Percentiles rank a stretch among this genome's conserved stretches.
phyloP scores from a whole-genome alignment of 148 eudicot genomes.

The Spergularia marina region DNA sequence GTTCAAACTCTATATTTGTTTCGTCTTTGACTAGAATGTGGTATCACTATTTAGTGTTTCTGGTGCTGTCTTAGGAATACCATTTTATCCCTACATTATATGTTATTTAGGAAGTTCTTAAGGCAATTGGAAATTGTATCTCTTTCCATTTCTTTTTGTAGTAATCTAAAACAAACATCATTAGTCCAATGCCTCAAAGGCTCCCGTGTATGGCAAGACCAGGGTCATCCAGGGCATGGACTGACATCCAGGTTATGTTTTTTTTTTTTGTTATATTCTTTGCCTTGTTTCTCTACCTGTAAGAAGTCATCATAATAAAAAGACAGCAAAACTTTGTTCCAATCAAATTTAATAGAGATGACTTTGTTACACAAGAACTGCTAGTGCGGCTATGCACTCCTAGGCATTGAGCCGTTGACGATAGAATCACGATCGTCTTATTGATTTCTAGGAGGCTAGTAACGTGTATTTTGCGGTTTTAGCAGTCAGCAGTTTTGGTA shows the following conservation, averaged over 20 bases:
- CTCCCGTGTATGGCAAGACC: no score
- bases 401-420: background rate
- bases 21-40: background rate
- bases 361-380: slow-evolving; percentile 2
- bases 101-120: no score
- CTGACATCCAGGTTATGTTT: no score
- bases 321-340: background rate
- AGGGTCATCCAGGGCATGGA: no score
- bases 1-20: slow-evolving; percentile 14
- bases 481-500: background rate
- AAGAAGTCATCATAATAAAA: background rate
- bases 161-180: no score
- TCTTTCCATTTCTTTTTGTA: background rate
- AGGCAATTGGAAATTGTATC: background rate
- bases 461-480: background rate
- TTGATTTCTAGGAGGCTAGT: background rate
- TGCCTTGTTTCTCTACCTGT: no score
- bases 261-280: no score
- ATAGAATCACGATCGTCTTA: background rate
- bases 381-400: background rate
- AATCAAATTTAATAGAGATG: background rate
- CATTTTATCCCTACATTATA: background rate
- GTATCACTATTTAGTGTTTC: background rate
- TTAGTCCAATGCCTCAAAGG: no score
- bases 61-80: background rate